Evolutionary conservation across 1,139 yeast genomes (phyloP), one percentile per base, ranked within the genome.

Genomic region (Blastobotrys persicus): DNA sequence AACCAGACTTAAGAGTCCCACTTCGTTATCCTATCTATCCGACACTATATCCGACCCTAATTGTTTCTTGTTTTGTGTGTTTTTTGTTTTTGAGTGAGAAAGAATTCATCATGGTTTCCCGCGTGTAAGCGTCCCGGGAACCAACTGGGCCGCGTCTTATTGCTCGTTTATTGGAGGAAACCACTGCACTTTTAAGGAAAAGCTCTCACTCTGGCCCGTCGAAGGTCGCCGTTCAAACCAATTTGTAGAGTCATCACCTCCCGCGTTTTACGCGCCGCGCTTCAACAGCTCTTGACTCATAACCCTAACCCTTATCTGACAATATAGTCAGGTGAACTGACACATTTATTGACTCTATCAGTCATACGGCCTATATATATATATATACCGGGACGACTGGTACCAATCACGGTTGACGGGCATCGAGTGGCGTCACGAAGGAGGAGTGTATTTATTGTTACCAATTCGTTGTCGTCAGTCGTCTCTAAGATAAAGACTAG

Each of bases 281-380:
- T 23, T 18, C 39, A 13, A 16, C 31, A 9, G 41, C 28, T n/a
- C n/a, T 13, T 37, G 41, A 37, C 41, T 37, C 41, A 37, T 37
- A 37, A 37, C 41, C 41, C 41, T 37, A 37, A 37, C 41, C 41
- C 41, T 37, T 37, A 37, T 18, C 41, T 37, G 41, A 37, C 41
- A 37, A 26, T 18, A 37, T 37, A 23, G 41, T 37, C 41, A 37
- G 41, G 41, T 37, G 41, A 4, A 19, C 26, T 37, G 41, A 37
- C 41, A 19, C 41, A 37, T 37, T 13, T 11, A 37, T 9, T 9
- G 28, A 9, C 28, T 23, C 28, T 23, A 23, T 23, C 28, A 23
- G 28, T 23, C 28, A 23, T 23, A 5, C 41, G 18, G 19, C 19
- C 17, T 37, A 37, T 37, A 37, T 37, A 37, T 37, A 37, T 37